These are phyloP conservation scores for Sphaerulina populicola DNA, from an alignment of 2,329 filamentous ascomycete species.

Conservation along the genomic window DNA sequence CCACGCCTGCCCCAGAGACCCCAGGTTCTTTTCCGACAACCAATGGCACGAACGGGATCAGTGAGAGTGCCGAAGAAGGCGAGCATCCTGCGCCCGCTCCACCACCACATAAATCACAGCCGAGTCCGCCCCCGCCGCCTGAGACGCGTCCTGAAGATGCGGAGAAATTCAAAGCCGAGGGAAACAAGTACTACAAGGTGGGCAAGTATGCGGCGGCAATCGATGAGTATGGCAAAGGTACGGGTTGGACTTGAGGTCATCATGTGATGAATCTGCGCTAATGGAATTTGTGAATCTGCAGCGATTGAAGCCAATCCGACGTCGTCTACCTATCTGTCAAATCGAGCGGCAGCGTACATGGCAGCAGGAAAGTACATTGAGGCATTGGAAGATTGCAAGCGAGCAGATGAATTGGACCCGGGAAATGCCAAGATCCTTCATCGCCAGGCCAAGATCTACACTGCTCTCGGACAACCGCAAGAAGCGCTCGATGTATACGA, in stretches of 20 bases:
- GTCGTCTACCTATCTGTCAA: conserved; percentile 84
- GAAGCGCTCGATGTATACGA: conserved; percentile 78
- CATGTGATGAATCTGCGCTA: conserved; percentile 20
- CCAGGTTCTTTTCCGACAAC: conserved; percentile 45
- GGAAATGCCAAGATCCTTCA: conserved; percentile 81
- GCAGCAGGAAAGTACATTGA: conserved; percentile 69
- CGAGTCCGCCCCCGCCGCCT: conserved; percentile 39
- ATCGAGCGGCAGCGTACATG: conserved; percentile 91
- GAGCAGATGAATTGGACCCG: conserved; percentile 73
- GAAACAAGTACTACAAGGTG: conserved; percentile 96
- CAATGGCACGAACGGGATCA: conserved; percentile 32
- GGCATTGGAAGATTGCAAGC: conserved; percentile 79
- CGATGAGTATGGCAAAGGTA: conserved; percentile 91
- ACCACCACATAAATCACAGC: conserved; percentile 57
- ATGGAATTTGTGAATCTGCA: conserved; percentile 34
- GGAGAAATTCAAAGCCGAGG: conserved; percentile 82
- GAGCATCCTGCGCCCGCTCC: conserved; percentile 51
- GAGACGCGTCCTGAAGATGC: conserved; percentile 58
- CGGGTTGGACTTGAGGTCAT: conserved; percentile 23
- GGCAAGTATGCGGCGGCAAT: conserved; percentile 83
- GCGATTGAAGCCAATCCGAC: conserved; percentile 80
- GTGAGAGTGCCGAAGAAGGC: conserved; percentile 37
- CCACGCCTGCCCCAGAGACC: conserved; percentile 27
- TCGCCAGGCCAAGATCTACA: conserved; percentile 82
- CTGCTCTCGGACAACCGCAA: conserved; percentile 72